Base-by-base conservation (phyloP, 352 stramenopile genomes). In the Globisporangium perplexum region DNA sequence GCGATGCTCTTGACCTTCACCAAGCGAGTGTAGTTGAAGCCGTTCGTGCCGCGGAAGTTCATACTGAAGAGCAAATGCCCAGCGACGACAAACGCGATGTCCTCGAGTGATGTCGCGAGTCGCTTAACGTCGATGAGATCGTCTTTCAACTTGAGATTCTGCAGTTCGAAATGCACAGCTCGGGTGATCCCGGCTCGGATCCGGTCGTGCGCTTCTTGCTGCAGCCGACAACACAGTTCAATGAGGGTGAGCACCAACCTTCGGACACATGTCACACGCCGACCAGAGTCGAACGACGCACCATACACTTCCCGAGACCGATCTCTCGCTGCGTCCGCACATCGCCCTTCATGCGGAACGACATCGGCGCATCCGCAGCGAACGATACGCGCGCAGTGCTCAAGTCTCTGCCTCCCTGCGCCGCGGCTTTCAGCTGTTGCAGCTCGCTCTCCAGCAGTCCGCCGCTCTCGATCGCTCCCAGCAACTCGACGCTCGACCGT, bases 1-100 rank as follows among this genome's bases (percentile, higher is more conserved):
- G 84, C 80, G 45, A 93, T 93, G 52, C 78, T 93, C 63, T 95
- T 95, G 36, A 95, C 75, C 53, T 92, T 89, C 30, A 92, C 74
- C 8, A 95, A 64, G 38, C 75, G 76, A 3, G 53, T 48, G 63
- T 89, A 90, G 60, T 95, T 95, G 54, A 93, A 95, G 15, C 83
- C 83, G 55, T 75, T 85, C 18, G 70, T 44, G 2, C 64, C 74
- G 17, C 81, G 77, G 47, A 88, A 91, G 54, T 89, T 88, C 75
- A 89, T 90, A 41, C 80, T 88, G 38, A 90, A 86, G 6, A 94
- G 69, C 54, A 88, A 61, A 53, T 89, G 81, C 0, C 78, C 78
- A 0, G 77, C 83, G 50, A 84, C 77, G 5, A 91, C 72, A 48
- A 85, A 90, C 38, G 83, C 79, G 36, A 90, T 83, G 39, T 93